These are phyloP conservation scores for Orbilia brochopaga DNA, from an alignment of 2,329 filamentous ascomycete genomes.

Conservation along the genomic window DNA sequence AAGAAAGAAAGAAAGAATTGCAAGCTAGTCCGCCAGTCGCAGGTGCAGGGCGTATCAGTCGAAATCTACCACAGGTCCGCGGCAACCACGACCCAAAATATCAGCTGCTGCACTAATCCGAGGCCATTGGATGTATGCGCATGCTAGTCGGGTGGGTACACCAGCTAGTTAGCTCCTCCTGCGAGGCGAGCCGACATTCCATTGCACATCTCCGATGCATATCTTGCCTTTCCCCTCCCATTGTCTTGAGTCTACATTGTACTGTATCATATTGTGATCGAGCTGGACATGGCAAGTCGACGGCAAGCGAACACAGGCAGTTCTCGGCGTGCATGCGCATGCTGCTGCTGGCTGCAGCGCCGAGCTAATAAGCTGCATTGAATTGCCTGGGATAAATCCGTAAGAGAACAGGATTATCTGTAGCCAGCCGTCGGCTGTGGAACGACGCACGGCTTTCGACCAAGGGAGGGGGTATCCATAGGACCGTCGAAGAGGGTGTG, in stretches of 20 bases:
- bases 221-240: neutral
- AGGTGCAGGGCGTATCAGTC: neutral
- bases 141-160: conserved; percentile 2
- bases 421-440: conserved; percentile 50
- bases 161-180: neutral
- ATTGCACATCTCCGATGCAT: neutral
- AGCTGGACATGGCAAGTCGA: neutral
- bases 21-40: conserved; percentile 4
- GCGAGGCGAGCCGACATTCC: neutral
- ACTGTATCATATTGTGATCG: neutral
- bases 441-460: conserved; percentile 39
- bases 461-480: conserved; percentile 10
- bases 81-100: conserved; percentile 40
- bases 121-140: conserved; percentile 13
- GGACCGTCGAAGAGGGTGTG: neutral
- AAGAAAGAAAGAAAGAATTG: neutral
- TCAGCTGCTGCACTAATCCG: conserved; percentile 15
- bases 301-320: neutral
- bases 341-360: conserved; percentile 17
- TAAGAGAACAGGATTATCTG: conserved; percentile 39
- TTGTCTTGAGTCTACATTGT: neutral
- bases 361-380: conserved; percentile 39
- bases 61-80: conserved; percentile 25
- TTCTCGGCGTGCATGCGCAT: neutral
- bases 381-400: conserved; percentile 38